Evolutionary conservation across 2,329 filamentous ascomycete genomes (phyloP), one percentile per base, ranked within the genome.

Genomic region (Penicillium griseofulvum): DNA sequence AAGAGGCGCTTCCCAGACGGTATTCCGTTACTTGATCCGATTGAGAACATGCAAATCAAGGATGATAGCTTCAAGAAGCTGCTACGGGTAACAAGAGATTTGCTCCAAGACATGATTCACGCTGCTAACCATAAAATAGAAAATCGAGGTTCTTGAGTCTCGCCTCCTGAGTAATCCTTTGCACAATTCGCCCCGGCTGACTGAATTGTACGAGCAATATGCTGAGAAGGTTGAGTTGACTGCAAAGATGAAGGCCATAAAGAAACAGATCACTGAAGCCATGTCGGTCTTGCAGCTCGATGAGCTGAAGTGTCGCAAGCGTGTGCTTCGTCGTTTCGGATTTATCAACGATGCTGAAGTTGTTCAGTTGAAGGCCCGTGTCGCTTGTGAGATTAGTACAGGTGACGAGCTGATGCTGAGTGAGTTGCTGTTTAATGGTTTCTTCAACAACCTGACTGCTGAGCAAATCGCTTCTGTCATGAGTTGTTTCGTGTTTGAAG

Each of bases 341-440:
- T 99, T 99, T 76, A 95, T 97, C 75, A 95, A 96, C 71, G 94
- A 97, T 57, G 84, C 86, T 49, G 94, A 97, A 71, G 92, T 99
- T 1, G 92, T 99, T 9, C 89, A 97, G 77, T 84, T 97, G 68
- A 99, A 99, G 78, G 94, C 93, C 11, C 90, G 95, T 53, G 95
- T 97, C 3, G 94, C 94, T 2, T 99, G 94, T 75, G 93, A 99
- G 76, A 97, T 99, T 62, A 96, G 91, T 59, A 96, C 93, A 0
- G 94, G 93, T 34, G 94, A 99, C 68, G 95, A 99, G 72, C 81
- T 99, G 39, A 86, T 99, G 61, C 83, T 99, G 5, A 91, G 90
- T 12, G 94, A 99, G 74, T 81, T 99, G 28, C 83, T 99, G 0
- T 97, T 99, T 75, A 95, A 97, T 73, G 86, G 92, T 37, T 97